Evolutionary conservation across 306 rosid genomes (phyloP).

Genomic region (Lathyrus sativus): DNA sequence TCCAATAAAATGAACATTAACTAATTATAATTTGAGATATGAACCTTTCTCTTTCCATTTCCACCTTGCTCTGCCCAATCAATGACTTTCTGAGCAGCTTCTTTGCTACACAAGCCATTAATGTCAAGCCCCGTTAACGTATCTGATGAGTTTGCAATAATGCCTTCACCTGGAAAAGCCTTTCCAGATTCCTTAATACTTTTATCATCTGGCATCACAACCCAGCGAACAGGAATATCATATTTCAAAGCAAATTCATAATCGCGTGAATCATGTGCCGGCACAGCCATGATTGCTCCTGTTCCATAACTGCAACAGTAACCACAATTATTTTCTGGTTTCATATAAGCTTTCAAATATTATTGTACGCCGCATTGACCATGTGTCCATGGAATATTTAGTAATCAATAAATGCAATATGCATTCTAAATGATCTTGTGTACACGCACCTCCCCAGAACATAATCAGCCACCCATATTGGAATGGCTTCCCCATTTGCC

Average conservation of each 20-base stretch:
- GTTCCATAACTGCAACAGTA: conserved; percentile 83
- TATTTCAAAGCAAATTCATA: conserved; percentile 80
- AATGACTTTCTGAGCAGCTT: conserved; percentile 71
- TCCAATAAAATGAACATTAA: conserved; percentile 21
- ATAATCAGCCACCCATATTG: conserved; percentile 98
- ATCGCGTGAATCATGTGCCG: conserved; percentile 94
- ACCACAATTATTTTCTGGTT: conserved; percentile 30
- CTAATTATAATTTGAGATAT: conserved; percentile 33
- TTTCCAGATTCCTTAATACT: conserved; percentile 50
- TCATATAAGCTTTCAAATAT: conserved; percentile 22
- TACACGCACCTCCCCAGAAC: conserved; percentile 87
- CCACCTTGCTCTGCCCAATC: conserved; percentile 86
- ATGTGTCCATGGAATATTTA: conserved; percentile 31
- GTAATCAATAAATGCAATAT: conserved; percentile 32
- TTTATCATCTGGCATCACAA: conserved; percentile 67
- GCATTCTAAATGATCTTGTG: conserved; percentile 23
- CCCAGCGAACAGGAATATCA: conserved; percentile 66
- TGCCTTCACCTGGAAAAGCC: conserved; percentile 81
- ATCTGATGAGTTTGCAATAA: conserved; percentile 66
- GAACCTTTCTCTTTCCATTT: conserved; percentile 88
- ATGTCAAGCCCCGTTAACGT: conserved; percentile 64
- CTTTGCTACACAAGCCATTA: conserved; percentile 77
- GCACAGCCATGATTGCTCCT: conserved; percentile 97
- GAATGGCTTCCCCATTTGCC: conserved; percentile 79
- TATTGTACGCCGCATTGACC: conserved; percentile 23